Conservation (phyloP, 2,329 filamentous ascomycete genomes). For the Bipolaris bicolor region DNA sequence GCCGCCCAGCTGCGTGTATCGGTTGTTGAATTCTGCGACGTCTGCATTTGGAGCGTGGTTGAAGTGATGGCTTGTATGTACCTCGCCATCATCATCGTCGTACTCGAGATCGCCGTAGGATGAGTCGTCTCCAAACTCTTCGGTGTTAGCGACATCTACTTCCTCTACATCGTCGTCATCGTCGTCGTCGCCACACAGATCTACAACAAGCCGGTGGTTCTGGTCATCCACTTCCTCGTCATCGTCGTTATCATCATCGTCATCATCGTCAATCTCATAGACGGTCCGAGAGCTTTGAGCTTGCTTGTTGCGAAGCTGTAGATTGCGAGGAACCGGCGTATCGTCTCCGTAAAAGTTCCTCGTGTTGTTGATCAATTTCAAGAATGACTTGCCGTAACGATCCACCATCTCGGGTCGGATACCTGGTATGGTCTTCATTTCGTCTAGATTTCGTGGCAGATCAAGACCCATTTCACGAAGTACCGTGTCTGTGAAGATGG, state of each 20-base stretch:
- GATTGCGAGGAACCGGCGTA: slow-evolving; percentile 23
- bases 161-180: slow-evolving; percentile 45
- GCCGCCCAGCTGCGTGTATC: slow-evolving; percentile 29
- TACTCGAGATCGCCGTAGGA: slow-evolving; percentile 32
- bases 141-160: slow-evolving; percentile 25
- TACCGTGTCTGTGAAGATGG: slow-evolving; percentile 71
- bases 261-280: slow-evolving; percentile 46
- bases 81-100: slow-evolving; percentile 20
- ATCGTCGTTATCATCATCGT: slow-evolving; percentile 43
- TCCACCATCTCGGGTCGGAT: slow-evolving; percentile 69
- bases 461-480: slow-evolving; percentile 75
- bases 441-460: slow-evolving; percentile 66
- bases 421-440: slow-evolving; percentile 68
- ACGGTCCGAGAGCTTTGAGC: slow-evolving; percentile 23
- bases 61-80: slow-evolving; percentile 41
- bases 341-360: slow-evolving; percentile 34
- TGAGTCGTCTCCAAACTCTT: slow-evolving; percentile 28
- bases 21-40: slow-evolving; percentile 40
- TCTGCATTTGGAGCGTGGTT: slow-evolving; percentile 28
- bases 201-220: slow-evolving; percentile 57
- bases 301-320: slow-evolving; percentile 20
- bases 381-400: slow-evolving; percentile 65
- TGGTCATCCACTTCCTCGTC: slow-evolving; percentile 54
- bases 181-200: slow-evolving; percentile 49
- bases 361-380: slow-evolving; percentile 59